Conservation (phyloP, 2,329 filamentous ascomycete genomes). For the Fonsecaea multimorphosa region DNA sequence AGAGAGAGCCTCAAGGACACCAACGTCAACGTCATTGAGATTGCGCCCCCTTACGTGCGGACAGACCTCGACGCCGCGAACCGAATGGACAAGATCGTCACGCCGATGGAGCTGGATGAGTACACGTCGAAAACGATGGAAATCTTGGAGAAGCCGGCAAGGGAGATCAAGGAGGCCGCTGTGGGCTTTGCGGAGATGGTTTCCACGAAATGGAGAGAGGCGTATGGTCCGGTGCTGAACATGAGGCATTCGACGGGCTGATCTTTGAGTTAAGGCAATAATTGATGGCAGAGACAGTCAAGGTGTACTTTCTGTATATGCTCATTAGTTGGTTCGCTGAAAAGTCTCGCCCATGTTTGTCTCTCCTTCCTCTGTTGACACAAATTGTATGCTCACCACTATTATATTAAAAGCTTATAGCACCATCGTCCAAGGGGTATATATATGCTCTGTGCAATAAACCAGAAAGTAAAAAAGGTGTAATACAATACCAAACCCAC, state of each 20-base stretch:
- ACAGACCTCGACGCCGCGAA: slow-evolving; percentile 45
- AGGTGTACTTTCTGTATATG: background rate
- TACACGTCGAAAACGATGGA: slow-evolving; percentile 43
- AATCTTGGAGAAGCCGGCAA: slow-evolving; percentile 38
- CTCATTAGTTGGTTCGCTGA: background rate
- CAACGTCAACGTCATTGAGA: slow-evolving; percentile 46
- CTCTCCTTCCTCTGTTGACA: background rate
- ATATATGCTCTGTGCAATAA: background rate
- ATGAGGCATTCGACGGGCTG: slow-evolving; percentile 12
- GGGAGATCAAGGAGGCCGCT: slow-evolving; percentile 43
- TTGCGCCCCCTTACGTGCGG: slow-evolving; percentile 48
- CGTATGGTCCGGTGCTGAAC: slow-evolving; percentile 22
- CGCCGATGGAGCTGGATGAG: slow-evolving; percentile 44
- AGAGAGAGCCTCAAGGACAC: slow-evolving; percentile 41
- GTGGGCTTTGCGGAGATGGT: slow-evolving; percentile 41
- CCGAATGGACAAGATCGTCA: slow-evolving; percentile 38
- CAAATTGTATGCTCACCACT: background rate
- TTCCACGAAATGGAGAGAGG: slow-evolving; percentile 33
- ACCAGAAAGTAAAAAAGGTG: background rate
- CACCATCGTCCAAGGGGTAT: background rate
- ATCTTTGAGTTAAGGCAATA: background rate
- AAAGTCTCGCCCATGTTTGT: background rate
- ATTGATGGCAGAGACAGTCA: background rate
- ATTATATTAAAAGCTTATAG: background rate
- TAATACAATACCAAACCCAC: background rate